Base-by-base conservation (phyloP, 768 basidiomycete genomes). In the Trametes coccinea region DNA sequence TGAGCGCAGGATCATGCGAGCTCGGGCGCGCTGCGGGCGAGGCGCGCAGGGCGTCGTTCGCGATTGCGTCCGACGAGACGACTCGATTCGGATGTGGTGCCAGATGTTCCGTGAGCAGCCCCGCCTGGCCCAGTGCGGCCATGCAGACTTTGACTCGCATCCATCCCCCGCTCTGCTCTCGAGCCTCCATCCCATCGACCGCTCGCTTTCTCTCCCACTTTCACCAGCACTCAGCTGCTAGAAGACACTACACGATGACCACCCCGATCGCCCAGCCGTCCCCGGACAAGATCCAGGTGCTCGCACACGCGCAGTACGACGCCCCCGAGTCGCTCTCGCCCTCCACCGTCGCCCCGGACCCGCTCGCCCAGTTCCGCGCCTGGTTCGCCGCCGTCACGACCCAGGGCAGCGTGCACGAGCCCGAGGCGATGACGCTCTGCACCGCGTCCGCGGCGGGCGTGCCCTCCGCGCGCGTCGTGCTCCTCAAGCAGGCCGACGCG, bases 401-500 rank as follows among this genome's bases (percentile, higher is more conserved):
- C 4, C 52, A 78, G 79, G 79, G 77, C n/a, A 65, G 72, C 13
- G 91, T 95, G 5, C 73, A 77, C 48, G 94, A 97, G 74, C 93
- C 95, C n/a, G 96, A 98, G 72, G 87, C 90, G 7, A 90, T 97
- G 87, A 80, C 87, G 3, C 75, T 95, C 54, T 88, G 89, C 52
- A 93, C 93, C 53, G 84, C 85, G 9, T 85, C 90, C 1, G 71
- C 82, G 14, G 66, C 75, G 1, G 93, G 91, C 39, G 83, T 95
- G 64, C 96, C 96, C 29, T 93, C 92, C 40, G 85, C 89, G 10
- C 86, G 96, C 66, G 83, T 92, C 74, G 95, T 98, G 57, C 86
- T 98, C 61, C 85, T 98, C 70, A 97, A 95, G 75, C 84, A 93
- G 71, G 85, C 93, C 68, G 97, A 98, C 78, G 70, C 80, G 33